Conservation (phyloP, 2,329 filamentous ascomycete genomes). For the Aspergillus sp. region DNA sequence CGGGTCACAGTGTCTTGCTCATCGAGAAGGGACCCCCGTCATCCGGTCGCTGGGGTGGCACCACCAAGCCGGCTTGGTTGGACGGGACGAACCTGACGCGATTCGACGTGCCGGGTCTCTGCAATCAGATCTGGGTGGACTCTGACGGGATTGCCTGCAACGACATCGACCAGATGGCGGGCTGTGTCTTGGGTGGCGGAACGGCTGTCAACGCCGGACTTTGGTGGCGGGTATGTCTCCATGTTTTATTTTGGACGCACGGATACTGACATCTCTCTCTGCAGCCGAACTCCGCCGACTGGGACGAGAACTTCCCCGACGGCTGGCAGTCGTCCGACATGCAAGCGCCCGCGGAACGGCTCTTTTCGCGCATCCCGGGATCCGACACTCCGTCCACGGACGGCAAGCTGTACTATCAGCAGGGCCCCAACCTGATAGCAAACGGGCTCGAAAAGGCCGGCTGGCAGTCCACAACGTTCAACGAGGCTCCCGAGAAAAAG, state of each 20-base stretch:
- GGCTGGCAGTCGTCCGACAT: constrained; percentile 9
- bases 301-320: constrained; percentile 7
- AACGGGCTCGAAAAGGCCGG: constrained; percentile 1
- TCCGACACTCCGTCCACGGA: constrained; percentile 4
- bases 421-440: constrained; percentile 3
- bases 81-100: constrained; percentile 61
- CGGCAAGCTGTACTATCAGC: constrained; percentile 6
- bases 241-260: neutral
- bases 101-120: constrained; percentile 70
- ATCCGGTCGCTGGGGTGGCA: constrained; percentile 64
- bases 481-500: constrained; percentile 2
- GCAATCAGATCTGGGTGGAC: constrained; percentile 68
- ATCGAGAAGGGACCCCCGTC: constrained; percentile 62
- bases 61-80: constrained; percentile 60
- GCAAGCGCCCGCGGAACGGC: constrained; percentile 1
- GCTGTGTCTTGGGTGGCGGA: constrained; percentile 65
- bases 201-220: constrained; percentile 9
- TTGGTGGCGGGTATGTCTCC: constrained; percentile 7
- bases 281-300: constrained; percentile 8
- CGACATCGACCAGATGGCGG: constrained; percentile 72
- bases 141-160: constrained; percentile 55
- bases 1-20: constrained; percentile 64
- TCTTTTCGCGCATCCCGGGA: constrained; percentile 11
- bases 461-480: neutral
- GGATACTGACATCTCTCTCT: neutral